Evolutionary conservation across 352 stramenopile species (phyloP), one percentile per base, ranked within the genome.

Genomic region (Peronospora tabacina): DNA sequence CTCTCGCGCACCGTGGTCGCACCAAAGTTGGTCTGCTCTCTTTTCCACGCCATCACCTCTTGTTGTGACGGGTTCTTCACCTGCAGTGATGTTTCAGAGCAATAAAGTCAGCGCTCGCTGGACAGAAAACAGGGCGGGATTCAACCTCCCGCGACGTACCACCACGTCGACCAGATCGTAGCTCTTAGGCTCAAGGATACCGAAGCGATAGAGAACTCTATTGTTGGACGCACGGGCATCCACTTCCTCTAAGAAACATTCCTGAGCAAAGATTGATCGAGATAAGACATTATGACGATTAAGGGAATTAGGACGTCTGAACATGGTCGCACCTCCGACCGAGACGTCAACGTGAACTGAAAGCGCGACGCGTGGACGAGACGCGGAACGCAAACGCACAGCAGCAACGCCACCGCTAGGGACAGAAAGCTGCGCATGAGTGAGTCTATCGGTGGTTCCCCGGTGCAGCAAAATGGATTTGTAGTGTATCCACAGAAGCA

Each of bases 191-290:
- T 84, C 72, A 3, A 82, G 30, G 37, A 84, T 68, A 15, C 66
- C 72, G 32, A 84, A 84, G 48, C 72, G 72, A 48, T 82, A 78
- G 24, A 84, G 70, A 54, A 84, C 52, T 41, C 72, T 80, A 49
- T 78, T 84, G 54, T 78, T 59, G 30, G 68, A 70, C 12, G 72
- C 41, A 9, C 70, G 62, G n/a, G 70, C 68, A 19, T 78, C 69
- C 41, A 84, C 70, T 28, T 79, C 62, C 48, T 84, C 72, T 40
- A 70, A 60, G 19, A 82, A 82, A 36, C 72, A 84, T 65, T 82
- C 72, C 70, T 84, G 34, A 7, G 13, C 16, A 28, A 8, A 36
- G 15, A 28, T 8, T 28, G 15, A 28, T 8, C 2, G 12, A 47
- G n/a, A 29, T 10, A 10, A 3, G 0, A 43, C 2, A 32, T 32